phyloP scores from a whole-genome alignment of 805 yeast species.

The Candida orba region DNA sequence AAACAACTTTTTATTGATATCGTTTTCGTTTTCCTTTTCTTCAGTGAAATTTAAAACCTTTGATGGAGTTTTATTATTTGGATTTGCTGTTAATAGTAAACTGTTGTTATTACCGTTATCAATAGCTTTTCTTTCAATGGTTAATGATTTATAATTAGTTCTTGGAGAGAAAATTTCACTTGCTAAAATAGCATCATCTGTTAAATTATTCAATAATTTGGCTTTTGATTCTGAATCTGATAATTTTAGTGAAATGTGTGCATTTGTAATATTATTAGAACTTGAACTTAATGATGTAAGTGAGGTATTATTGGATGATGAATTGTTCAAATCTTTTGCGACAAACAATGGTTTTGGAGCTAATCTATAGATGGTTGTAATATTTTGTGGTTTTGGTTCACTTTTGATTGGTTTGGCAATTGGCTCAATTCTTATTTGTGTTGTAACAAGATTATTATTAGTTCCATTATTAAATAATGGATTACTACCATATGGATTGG shows the following conservation, averaged over 20 bases:
- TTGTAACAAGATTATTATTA: slow-evolving; percentile 30
- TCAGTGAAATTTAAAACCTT: slow-evolving; percentile 10
- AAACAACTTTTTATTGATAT: slow-evolving; percentile 4
- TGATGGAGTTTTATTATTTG: slow-evolving; percentile 6
- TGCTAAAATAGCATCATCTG: slow-evolving; percentile 62
- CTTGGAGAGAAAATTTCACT: slow-evolving; percentile 69
- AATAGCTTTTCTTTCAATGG: slow-evolving; percentile 36
- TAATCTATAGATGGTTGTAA: slow-evolving; percentile 52
- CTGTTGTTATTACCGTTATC: neutral
- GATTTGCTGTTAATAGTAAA: neutral
- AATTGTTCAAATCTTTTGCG: slow-evolving; percentile 8
- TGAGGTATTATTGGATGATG: neutral
- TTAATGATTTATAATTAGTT: slow-evolving; percentile 43
- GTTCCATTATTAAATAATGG: slow-evolving; percentile 48
- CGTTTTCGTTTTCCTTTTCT: neutral
- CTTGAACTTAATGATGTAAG: neutral
- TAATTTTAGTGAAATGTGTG: slow-evolving; percentile 4
- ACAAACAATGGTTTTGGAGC: slow-evolving; percentile 56
- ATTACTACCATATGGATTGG: slow-evolving; percentile 75
- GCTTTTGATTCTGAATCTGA: slow-evolving; percentile 8
- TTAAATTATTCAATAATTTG: slow-evolving; percentile 35
- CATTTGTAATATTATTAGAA: slow-evolving; percentile 4
- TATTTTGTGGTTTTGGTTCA: slow-evolving; percentile 52
- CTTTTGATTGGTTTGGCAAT: slow-evolving; percentile 41
- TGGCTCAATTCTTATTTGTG: slow-evolving; percentile 32